phyloP scores from a whole-genome alignment of 768 basidiomycete species.

The Leccinum sublutescens region DNA sequence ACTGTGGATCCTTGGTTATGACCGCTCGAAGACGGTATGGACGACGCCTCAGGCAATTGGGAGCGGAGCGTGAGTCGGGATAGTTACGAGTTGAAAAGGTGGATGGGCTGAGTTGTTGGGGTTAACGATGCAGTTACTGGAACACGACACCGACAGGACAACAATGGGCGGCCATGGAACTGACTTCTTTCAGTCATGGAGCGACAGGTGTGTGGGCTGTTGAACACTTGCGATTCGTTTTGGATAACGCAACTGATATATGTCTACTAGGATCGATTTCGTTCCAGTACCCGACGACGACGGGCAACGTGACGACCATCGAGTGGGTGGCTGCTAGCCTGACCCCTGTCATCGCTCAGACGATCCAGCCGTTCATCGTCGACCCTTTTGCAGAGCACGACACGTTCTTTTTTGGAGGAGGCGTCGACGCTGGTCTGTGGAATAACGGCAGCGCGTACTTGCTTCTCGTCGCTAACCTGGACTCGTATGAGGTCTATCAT shows the following conservation, averaged over 20 bases:
- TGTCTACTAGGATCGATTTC: constrained; percentile 26
- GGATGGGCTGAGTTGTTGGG: background rate
- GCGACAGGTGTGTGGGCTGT: constrained; percentile 18
- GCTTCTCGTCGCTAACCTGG: constrained; percentile 20
- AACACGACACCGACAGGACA: constrained; percentile 28
- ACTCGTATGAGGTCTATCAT: background rate
- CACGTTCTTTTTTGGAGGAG: constrained; percentile 3
- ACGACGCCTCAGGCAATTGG: constrained; percentile 77
- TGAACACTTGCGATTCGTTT: background rate
- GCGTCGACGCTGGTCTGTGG: constrained; percentile 28
- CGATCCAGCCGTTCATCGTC: constrained; percentile 25
- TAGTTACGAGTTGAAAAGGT: no score
- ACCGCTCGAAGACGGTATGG: constrained; percentile 69
- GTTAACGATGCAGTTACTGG: constrained; percentile 24
- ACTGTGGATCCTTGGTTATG: constrained; percentile 60
- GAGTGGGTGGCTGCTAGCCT: constrained; percentile 17
- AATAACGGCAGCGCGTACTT: constrained; percentile 22
- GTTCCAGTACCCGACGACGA: constrained; percentile 26
- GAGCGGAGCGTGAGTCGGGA: constrained; percentile 34
- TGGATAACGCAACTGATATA: background rate
- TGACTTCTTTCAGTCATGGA: constrained; percentile 28
- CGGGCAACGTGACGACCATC: constrained; percentile 23
- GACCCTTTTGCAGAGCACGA: constrained; percentile 4
- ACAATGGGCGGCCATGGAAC: constrained; percentile 25
- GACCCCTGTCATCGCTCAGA: background rate